A percentile compares a stretch with the other conserved stretches of the same genome.
phyloP scores from a whole-genome alignment of 2,329 filamentous ascomycete species.

The Xylaria multiplex region DNA sequence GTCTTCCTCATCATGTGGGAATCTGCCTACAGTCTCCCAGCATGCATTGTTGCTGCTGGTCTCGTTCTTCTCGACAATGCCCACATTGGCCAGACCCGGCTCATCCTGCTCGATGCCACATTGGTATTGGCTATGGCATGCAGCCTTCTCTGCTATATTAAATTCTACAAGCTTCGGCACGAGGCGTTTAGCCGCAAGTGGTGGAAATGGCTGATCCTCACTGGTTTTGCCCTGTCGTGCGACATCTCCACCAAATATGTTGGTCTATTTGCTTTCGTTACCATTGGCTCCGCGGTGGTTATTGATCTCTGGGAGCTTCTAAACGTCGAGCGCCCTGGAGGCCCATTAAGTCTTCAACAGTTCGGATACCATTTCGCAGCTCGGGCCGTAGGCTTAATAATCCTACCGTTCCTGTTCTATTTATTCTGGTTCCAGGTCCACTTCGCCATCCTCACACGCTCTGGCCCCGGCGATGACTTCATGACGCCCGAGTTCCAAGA shows the following conservation, averaged over 20 bases:
- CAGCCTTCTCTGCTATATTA: constrained; percentile 92
- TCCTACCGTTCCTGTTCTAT: constrained; percentile 96
- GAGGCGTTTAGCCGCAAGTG: constrained; percentile 91
- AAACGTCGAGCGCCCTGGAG: constrained; percentile 84
- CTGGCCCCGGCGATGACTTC: constrained; percentile 96
- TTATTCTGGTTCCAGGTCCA: constrained; percentile 99
- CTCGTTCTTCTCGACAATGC: constrained; percentile 96
- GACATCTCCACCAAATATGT: constrained; percentile 99
- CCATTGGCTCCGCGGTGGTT: constrained; percentile 90
- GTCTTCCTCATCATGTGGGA: constrained; percentile 99
- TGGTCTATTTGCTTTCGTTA: constrained; percentile 95
- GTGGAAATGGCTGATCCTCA: constrained; percentile 99
- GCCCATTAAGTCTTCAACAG: constrained; percentile 79
- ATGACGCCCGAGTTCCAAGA: constrained; percentile 99
- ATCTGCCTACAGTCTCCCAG: constrained; percentile 94
- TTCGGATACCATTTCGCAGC: constrained; percentile 93
- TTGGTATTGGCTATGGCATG: constrained; percentile 96
- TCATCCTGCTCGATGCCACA: constrained; percentile 95
- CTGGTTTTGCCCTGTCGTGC: constrained; percentile 92
- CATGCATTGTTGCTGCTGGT: constrained; percentile 85
- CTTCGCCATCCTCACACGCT: constrained; percentile 87
- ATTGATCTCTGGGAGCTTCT: constrained; percentile 97
- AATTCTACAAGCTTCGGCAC: constrained; percentile 96
- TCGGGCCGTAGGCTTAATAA: constrained; percentile 83
- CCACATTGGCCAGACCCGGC: constrained; percentile 92